A percentile compares a stretch with the other conserved stretches of the same genome.
Conservation (phyloP, 2,329 filamentous ascomycete genomes). For the Dactylellina leptospora region DNA sequence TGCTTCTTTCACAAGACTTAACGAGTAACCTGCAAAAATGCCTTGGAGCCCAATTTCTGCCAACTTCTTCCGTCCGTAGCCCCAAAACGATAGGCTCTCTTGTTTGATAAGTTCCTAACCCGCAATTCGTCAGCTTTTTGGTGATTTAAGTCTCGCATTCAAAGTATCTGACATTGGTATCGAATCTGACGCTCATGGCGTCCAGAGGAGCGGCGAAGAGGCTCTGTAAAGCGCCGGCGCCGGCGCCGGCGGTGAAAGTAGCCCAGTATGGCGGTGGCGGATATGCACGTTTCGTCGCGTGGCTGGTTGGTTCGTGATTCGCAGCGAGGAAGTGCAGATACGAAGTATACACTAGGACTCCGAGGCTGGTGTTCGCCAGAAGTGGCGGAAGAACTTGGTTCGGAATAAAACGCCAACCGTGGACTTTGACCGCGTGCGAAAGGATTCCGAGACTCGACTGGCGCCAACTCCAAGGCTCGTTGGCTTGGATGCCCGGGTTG, state of each 20-base stretch:
- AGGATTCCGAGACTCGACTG: slow-evolving; percentile 76
- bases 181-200: slow-evolving; percentile 77
- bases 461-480: slow-evolving; percentile 66
- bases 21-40: slow-evolving; percentile 76
- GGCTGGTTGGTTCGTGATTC: slow-evolving; percentile 72
- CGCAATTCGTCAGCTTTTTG: not conserved
- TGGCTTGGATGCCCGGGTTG: slow-evolving; percentile 64
- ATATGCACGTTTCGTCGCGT: slow-evolving; percentile 70
- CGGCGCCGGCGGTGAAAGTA: slow-evolving; percentile 75
- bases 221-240: slow-evolving; percentile 75
- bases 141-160: not conserved
- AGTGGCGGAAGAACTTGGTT: slow-evolving; percentile 80
- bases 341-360: slow-evolving; percentile 77
- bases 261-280: slow-evolving; percentile 72
- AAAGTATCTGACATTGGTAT: slow-evolving; percentile 64
- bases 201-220: slow-evolving; percentile 78
- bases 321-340: slow-evolving; percentile 75
- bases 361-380: slow-evolving; percentile 76
- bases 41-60: slow-evolving; percentile 76
- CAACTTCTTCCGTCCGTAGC: slow-evolving; percentile 73
- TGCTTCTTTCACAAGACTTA: slow-evolving; percentile 67
- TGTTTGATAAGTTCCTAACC: slow-evolving; percentile 40
- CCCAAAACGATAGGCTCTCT: slow-evolving; percentile 75
- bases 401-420: slow-evolving; percentile 78
- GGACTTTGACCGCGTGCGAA: slow-evolving; percentile 71